Base-by-base conservation (phyloP, 345 rosid species). In the Syzygium jambos region DNA sequence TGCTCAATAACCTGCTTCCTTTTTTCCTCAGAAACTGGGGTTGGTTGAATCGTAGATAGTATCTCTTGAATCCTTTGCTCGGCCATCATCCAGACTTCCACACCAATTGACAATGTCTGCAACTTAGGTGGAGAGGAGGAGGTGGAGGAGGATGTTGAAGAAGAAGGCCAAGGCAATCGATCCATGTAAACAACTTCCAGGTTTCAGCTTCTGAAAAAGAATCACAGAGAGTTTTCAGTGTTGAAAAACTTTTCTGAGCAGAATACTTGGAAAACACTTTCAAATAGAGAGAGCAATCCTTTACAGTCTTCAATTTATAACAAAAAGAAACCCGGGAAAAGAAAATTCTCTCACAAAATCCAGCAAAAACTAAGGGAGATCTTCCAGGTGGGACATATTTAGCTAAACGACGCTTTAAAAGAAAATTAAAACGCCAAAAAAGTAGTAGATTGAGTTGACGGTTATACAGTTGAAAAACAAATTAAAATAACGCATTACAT, bases 11-110 rank as follows among this genome's bases (percentile, higher is more conserved):
- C 93, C 73, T 90, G 95, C 86, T 92, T 92, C 86, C 99, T 93
- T 88, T 88, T 93, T 87, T 90, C 88, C 89, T 97, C 96, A 49
- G 99, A 95, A 89, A 93, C 90, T 87, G 91, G 52, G 61, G 91
- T 84, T 23, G 98, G 98, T 91, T 95, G 98, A 86, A 96, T 92
- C 82, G 87, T 86, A 89, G 89, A 89, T 56, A 97, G 91, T 89
- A 97, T 95, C 92, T 97, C 99, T 78, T 89, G 91, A 90, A 88
- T 92, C 91, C 98, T 96, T 84, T 92, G 88, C 91, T 97, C 99
- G 80, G 97, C 96, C 90, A 94, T 85, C 87, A 87, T 86, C 98
- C 98, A 96, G 51, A 91, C 91, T 54, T 96, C 98, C 11, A 59
- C 63, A 85, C 93, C 94, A 89, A 94, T 86, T 84, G 92, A 88